Base-by-base conservation (phyloP, 306 rosid species). In the Acacia acuminata region DNA sequence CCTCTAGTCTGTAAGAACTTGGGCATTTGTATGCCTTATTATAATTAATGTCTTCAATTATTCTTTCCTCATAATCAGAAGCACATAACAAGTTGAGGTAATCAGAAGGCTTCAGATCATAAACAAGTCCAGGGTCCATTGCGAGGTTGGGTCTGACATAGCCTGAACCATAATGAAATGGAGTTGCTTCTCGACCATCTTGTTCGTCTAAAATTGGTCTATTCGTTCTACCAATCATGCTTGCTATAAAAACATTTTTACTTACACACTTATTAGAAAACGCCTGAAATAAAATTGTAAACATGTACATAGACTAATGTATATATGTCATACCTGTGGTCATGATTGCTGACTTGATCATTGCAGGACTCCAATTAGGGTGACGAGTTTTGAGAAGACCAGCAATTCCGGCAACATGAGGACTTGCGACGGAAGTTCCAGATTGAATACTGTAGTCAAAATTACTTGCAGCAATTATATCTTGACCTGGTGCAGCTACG, bases 91-190 rank as follows among this genome's bases (percentile, higher is more conserved):
- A 20, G 50, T 69, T 69, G 27, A 69, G 44, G 73, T 40, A 69
- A 69, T 69, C 73, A 20, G 30, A 40, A 4, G 9, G 3, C 3
- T n/a, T 69, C 7, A 69, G 17, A n/a, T 69, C 73, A 69, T 69
- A 69, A 69, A 69, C 73, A 69, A 69, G 73, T 20, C 51, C 73
- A 19, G 73, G 73, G 30, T 69, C 73, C 0, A 69, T 40, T 40
- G 73, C 73, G 9, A 38, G 50, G 17, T 69, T 69, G 14, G 73
- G 73, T 19, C 2, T 43, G 24, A 69, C 73, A 40, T 8, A 24
- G 42, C 73, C 73, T 10, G 73, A 19, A 10, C 73, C 73, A 11
- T 10, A 69, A n/a, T 43, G 50, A 20, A 38, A 69, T 38, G 73
- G 51, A 19, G 51, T 69, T 40, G 73, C 73, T 11, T 0, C 30